Base-by-base conservation (phyloP, 2,329 filamentous ascomycete species). In the Pyrenophora tritici-repentis region DNA sequence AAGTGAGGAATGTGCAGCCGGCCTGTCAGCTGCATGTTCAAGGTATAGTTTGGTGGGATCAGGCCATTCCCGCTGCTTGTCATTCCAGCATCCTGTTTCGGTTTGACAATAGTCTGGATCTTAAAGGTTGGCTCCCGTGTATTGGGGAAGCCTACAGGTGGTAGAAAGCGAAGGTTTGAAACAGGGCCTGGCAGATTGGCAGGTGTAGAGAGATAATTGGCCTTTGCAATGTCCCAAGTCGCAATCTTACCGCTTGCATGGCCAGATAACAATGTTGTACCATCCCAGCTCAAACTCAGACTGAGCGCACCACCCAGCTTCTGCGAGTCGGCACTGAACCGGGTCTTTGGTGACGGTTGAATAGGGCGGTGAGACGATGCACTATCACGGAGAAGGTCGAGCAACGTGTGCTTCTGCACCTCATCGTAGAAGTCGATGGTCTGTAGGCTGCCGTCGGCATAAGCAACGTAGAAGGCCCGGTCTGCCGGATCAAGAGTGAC, bases 401-500 rank as follows among this genome's bases (percentile, higher is more conserved):
- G 62, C 6, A 77, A 73, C 1, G 73, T 71, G 42, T 76, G 72
- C 48, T 61, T 63, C 43, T 72, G 67, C 7, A 65, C 75, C 75
- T 62, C 79, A 77, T 78, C 75, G 65, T 76, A 93, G 68, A 97
- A 83, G 64, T 96, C 89, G 14, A 96, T 78, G 12, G 89, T 81
- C 69, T 91, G 93, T 14, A 97, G 77, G 44, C 86, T 89, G 16
- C 90, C 89, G 68, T 95, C 88, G 45, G 90, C 87, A 59, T 90
- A 89, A 3, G 89, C 88, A 37, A 89, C 84, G 65, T 92, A 96
- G 50, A 94, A 84, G 4, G 88, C 91, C 44, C 93, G 84, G 58
- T 93, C 88, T 53, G 87, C 90, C 0, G 92, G 88, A 72, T 97
- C 94, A 4, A 97, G 78, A 7, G 84, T 78, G 29, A 93, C 72